Base-by-base conservation (phyloP, 305 asterid genomes). In the Rubia occidens region DNA sequence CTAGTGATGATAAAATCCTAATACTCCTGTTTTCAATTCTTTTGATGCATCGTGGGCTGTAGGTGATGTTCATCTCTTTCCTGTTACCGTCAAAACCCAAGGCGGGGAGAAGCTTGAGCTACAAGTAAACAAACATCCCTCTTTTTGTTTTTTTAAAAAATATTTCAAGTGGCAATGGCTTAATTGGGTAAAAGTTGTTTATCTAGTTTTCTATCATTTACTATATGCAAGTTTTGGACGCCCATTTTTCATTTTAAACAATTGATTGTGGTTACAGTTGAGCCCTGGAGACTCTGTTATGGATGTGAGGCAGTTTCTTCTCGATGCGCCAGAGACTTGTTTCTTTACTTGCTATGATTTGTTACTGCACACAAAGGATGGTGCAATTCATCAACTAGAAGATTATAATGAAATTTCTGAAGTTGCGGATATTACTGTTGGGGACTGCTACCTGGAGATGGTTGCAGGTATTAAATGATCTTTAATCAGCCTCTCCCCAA, bases 271-370 rank as follows among this genome's bases (percentile, higher is more conserved):
- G n/a, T 80, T 82, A 77, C 90, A 91, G 97, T 82, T 91, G 84
- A 89, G 94, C 74, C 97, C 97, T 72, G 90, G 94, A 64, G 96
- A 91, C 83, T 86, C 96, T 45, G 96, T 89, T 32, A 86, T 89
- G 94, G 97, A 91, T 74, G 91, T 91, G 80, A 85, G 91, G 73
- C 97, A 87, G 82, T 89, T 89, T 89, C 94, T 91, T 77, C 90
- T 87, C 70, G 96, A 91, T 85, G 94, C 96, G 72, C 85, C 94
- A 1, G 91, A 87, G 83, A 85, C 95, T 15, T 89, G 97, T 77
- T 87, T 75, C 78, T 75, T 85, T 79, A 91, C 97, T 69, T 91
- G 96, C 84, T 89, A 87, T 77, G 96, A 89, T 80, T 81, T 91
- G 85, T 77, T 84, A 55, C 75, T 91, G 78, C 95, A 87, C 73